Base-by-base conservation (phyloP, 495 filamentous ascomycete species). In the Bacidia rubella region DNA sequence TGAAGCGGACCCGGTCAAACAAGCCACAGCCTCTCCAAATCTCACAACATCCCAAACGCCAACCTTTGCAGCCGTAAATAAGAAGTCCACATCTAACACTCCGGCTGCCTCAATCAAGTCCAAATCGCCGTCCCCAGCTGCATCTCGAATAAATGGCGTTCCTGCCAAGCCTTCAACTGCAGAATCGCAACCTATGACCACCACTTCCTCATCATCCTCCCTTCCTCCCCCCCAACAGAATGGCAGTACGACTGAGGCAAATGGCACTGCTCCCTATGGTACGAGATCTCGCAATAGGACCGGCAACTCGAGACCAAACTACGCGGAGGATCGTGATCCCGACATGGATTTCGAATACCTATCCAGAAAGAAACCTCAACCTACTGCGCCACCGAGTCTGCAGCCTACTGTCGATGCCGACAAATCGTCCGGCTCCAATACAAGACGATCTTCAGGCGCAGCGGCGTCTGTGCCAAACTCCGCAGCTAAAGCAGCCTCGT, bases 301-400 rank as follows among this genome's bases (percentile, higher is more conserved):
- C 39, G 87, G 85, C 54, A 74, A 72, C 52, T 74, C 86, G 57
- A 85, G 92, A 56, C 80, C 82, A 45, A 98, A 98, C 66, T 98
- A 98, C 67, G 93, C 92, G 26, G 92, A 98, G 69, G 93, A 98
- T 68, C 85, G 83, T 62, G 92, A 96, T 60, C 70, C 87, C 57
- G 93, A 97, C 56, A 78, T 87, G 68, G 92, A 98, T 38, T 75
- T 85, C 63, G 80, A 78, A 56, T 68, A 62, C 67, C 74, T 59
- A 65, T 58, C 68, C 56, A 26, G 52, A 69, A 51, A 80, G 75
- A 64, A 73, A 74, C 27, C 60, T 60, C 22, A 70, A 72, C 58
- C 48, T 57, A 42, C 20, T 20, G 21, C 38, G 20, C 29, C 22
- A 41, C 54, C 44, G n/a, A 46, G 47, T 21, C 44, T 32, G 39